A percentile compares a stretch with the other conserved stretches of the same genome.
Conservation (phyloP, 768 basidiomycete genomes). For the Trametes villosa region DNA sequence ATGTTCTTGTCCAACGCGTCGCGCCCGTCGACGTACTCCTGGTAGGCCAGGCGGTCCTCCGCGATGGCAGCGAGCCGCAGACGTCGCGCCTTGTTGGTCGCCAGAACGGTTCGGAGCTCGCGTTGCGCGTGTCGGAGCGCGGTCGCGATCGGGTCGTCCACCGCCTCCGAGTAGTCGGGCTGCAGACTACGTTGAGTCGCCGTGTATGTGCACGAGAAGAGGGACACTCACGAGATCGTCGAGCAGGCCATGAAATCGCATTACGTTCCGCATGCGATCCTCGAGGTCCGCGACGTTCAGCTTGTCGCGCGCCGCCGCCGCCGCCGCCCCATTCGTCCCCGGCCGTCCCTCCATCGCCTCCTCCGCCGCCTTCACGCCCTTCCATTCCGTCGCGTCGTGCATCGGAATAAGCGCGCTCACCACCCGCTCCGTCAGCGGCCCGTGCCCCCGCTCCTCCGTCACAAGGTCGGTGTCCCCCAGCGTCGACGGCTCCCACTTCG, state of each 20-base stretch:
- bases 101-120: constrained; percentile 74
- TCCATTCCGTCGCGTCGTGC: constrained; percentile 64
- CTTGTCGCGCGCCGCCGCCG: constrained; percentile 76
- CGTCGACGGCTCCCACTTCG: constrained; percentile 85
- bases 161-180: constrained; percentile 77
- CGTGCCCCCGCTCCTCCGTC: constrained; percentile 81
- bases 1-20: constrained; percentile 90
- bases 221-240: constrained; percentile 63
- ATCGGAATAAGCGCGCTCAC: constrained; percentile 75
- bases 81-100: constrained; percentile 85
- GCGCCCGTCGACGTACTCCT: constrained; percentile 85
- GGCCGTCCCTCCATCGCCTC: constrained; percentile 86
- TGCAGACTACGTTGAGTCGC: constrained; percentile 36
- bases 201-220: constrained; percentile 1
- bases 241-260: constrained; percentile 76
- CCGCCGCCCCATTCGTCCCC: constrained; percentile 67
- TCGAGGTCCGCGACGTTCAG: constrained; percentile 83
- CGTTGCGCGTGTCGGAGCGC: constrained; percentile 88
- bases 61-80: constrained; percentile 73
- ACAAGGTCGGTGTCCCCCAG: constrained; percentile 71
- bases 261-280: constrained; percentile 71
- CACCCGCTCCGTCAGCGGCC: constrained; percentile 85
- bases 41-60: constrained; percentile 85
- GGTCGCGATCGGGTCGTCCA: constrained; percentile 93
- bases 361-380: constrained; percentile 81